Evolutionary conservation across 2,329 filamentous ascomycete genomes (phyloP), one percentile per base, ranked within the genome.

Genomic region (Paraphaeosphaeria minitans): DNA sequence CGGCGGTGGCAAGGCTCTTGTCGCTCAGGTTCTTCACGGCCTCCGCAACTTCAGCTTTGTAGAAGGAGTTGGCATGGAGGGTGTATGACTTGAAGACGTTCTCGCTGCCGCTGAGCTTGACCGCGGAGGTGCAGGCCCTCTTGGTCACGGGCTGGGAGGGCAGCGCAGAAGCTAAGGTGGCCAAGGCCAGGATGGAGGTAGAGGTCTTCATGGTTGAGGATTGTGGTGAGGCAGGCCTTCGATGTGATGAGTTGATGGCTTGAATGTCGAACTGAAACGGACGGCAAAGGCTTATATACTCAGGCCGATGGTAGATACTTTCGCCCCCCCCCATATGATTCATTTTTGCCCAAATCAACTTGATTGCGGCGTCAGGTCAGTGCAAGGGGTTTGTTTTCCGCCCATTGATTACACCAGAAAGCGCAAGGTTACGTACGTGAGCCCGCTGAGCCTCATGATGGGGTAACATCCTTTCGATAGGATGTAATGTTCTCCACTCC

Each of bases 21-120:
- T 53, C 51, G 19, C 19, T 53, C n/a, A 53, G 27, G 19, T 53
- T 53, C 41, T 46, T 35, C 27, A 53, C 41, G 14, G 51, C 51
- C n/a, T 41, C 51, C 3, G 43, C 41, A 27, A 53, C 51, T 24
- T 53, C 51, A 27, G 51, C 51, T 41, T 53, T 53, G 51, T 53
- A 53, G 41, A 53, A 53, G 27, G 51, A 53, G 41, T 53, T 53
- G n/a, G 51, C 27, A 29, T 53, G 51, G 10, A 53, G 29, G 29
- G 51, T 53, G 51, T 53, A 53, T 12, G 51, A 24, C 29, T 65
- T 50, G 53, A 49, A 55, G 31, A 56, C 47, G 12, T 43, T 49
- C 24, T 56, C 54, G 19, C n/a, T 51, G 31, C 46, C 54, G 22
- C 54, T 56, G 27, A 56, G 46, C 46, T 24, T 56, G 54, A 56